Base-by-base conservation (phyloP, 2,329 filamentous ascomycete genomes). In the Xylaria sp. region DNA sequence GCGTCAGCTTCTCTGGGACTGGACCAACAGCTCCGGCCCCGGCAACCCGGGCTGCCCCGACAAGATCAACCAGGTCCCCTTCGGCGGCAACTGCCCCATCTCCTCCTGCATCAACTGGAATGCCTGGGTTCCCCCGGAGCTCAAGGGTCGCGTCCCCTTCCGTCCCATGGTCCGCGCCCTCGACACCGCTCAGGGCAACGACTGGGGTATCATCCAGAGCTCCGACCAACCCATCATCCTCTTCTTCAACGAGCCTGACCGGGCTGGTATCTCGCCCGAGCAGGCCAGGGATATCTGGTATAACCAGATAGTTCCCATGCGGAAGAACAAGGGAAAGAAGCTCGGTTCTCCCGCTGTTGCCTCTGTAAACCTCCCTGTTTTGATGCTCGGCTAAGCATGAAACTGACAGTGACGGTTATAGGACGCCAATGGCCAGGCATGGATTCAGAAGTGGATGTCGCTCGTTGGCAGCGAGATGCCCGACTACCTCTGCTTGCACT, bases 171-270 rank as follows among this genome's bases (percentile, higher is more conserved):
- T 78, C 37, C 77, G 75, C 55, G 71, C 72, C 35, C 67, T 71
- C 23, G 71, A 69, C 18, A 71, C 74, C 59, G 70, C 75, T 19
- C 65, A 66, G 39, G 71, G 74, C 52, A 69, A 74, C 37, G 75
- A 77, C 48, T 79, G 76, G 75, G 59, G 46, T 10, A 67, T 58
- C 7, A 67, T 69, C 10, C 60, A 68, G 52, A 60, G 63, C 52
- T 55, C 63, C 8, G 59, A 60, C 30, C 62, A 53, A 10, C 63
- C 70, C 6, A 63, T 78, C 37, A 70, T 79, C 9, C 75, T 78
- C 61, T 79, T 74, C 63, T 75, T 78, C 72, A 79, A 79, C 64
- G 77, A 79, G 66, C 77, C 77, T 5, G 76, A 79, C 60, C 71
- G 75, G 53, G 71, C 71, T 11, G 71, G 75, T 16, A 66, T 70